Base-by-base conservation (phyloP, 2,329 filamentous ascomycete genomes). In the Apiospora malaysiana region DNA sequence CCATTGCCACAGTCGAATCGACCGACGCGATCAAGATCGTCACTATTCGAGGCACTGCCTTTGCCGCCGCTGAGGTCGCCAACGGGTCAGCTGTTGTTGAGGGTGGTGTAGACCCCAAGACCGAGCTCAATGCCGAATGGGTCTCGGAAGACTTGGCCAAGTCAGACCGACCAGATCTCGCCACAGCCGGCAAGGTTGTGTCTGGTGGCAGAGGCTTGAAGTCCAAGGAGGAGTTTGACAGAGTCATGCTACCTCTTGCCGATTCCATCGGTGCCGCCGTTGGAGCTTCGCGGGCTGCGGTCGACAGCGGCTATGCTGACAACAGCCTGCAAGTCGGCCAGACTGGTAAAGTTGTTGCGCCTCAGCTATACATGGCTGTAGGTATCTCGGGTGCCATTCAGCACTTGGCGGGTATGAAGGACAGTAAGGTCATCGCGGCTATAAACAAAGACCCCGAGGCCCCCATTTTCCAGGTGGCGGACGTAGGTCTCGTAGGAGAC, bases 321-420 rank as follows among this genome's bases (percentile, higher is more conserved):
- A 99, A 99, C 88, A 97, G 94, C 82, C 85, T 99, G 76, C 96
- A 99, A 84, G 95, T 99, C 75, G 96, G 96, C 65, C 96, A 99
- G 87, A 99, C 96, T 18, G 96, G 96, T 78, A 99, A 99, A 89
- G 97, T 98, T 73, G 95, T 99, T 70, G 96, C 96, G 66, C 96
- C 96, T 72, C 92, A 99, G 82, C 86, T 99, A 72, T 99, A 99
- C 81, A 88, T 99, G 76, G 97, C 94, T 69, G 95, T 95, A 16
- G 96, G 96, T 79, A 98, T 99, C 77, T 97, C 94, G 10, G 96
- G 96, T 69, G 96, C 96, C 27, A 99, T 99, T 77, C 96, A 99
- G 85, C 96, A 99, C 86, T 83, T 99, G 83, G 96, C 96, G 43
- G 96, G 96, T 80, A 99, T 99, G 96, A 99, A 99, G 89, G 96